Evolutionary conservation across 2,329 filamentous ascomycete genomes (phyloP), one percentile per base, ranked within the genome.

Genomic region (Neonectria hederae): DNA sequence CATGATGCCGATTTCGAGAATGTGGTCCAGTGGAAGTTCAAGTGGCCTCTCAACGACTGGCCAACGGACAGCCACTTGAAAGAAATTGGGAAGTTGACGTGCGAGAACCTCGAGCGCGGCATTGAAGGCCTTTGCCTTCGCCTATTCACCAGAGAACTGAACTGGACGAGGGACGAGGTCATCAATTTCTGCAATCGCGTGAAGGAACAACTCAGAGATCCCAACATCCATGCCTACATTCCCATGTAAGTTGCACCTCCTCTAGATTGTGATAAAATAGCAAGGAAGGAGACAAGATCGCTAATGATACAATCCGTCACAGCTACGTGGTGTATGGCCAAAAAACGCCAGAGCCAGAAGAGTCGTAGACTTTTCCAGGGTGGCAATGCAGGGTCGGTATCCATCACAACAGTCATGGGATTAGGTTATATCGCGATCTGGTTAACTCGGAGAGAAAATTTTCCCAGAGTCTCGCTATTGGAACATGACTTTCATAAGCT

Each of bases 41-140:
- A 65, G 52, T 63, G 59, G 59, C 59, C 59, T 4, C 30, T 59
- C n/a, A 57, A 35, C 11, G 11, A 42, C 4, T 65, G 63, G 63
- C 49, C 63, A 7, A 59, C 28, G 14, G 59, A 56, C 6, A 19
- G 28, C 1, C n/a, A 56, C 32, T 53, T 59, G 19, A 59, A 65
- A 28, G 54, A 65, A 28, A 2, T 65, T 1, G 59, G 59, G 1
- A 54, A 51, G 5, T 56, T 59, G 63, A 43, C 35, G 0, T 56
- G 59, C 40, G 63, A 60, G 5, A 65, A 57, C 10, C 13, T 65
- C 7, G 51, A 56, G 10, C 14, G 35, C 5, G 63, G 63, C 19
- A 43, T 65, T 13, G 59, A 65, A 13, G 63, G 59, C 2, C 30
- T 65, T 24, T 63, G 42, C 1, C 9, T 65, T 7, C 59, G 46